Percentiles rank a stretch among this genome's conserved stretches.
phyloP scores from a whole-genome alignment of 306 rosid genomes.

The Quercus gilva region DNA sequence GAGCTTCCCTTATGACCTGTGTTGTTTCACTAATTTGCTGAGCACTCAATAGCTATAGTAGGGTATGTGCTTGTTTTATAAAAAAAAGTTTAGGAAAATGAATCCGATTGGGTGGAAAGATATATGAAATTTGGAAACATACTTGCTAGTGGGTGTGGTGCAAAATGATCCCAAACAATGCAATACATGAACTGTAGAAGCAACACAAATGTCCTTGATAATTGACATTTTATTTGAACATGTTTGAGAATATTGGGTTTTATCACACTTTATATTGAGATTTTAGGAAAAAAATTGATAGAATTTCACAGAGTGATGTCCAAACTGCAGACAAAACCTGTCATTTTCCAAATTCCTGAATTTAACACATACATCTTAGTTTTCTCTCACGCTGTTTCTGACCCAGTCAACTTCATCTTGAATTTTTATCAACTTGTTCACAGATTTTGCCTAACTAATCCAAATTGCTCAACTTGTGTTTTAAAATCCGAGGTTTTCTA shows the following conservation, averaged over 20 bases:
- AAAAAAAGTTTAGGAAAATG: neutral
- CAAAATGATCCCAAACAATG: neutral
- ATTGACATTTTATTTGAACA: neutral
- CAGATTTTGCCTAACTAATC: too few relatives aligned
- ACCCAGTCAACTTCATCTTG: neutral
- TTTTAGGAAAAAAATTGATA: neutral
- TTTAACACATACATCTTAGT: neutral
- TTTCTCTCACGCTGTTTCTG: neutral
- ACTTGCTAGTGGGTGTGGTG: neutral
- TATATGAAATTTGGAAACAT: neutral
- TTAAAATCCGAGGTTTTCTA: neutral
- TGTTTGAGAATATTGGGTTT: neutral
- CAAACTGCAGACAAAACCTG: neutral
- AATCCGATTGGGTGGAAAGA: neutral
- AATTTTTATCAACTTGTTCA: neutral
- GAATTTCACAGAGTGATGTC: neutral
- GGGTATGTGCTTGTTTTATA: neutral
- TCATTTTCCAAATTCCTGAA: neutral
- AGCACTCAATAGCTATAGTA: neutral
- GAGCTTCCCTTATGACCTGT: slow-evolving; percentile 1
- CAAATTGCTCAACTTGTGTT: neutral
- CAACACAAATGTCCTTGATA: neutral
- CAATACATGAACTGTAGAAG: neutral
- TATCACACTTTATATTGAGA: neutral
- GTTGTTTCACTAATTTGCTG: slow-evolving; percentile 10